phyloP scores from a whole-genome alignment of 2,329 filamentous ascomycete genomes.

The Ustulina deusta region DNA sequence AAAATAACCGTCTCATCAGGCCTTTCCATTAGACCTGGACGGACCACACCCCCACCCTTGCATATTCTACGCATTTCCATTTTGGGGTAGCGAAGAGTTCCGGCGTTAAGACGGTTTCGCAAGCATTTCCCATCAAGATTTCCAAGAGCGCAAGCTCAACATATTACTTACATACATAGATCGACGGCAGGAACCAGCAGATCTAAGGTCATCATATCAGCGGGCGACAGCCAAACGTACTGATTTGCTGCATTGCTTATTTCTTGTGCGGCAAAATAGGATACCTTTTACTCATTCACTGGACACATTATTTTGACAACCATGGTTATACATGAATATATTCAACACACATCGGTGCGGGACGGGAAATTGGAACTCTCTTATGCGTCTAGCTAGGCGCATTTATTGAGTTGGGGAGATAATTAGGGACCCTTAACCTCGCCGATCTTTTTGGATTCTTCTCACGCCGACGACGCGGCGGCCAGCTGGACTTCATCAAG shows the following conservation, averaged over 20 bases:
- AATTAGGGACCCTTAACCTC: slow-evolving; percentile 13
- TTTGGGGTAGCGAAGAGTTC: slow-evolving; percentile 3
- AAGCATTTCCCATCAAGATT: slow-evolving; percentile 35
- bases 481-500: slow-evolving; percentile 3
- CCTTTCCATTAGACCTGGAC: not conserved
- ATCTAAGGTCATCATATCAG: not conserved
- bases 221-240: not conserved
- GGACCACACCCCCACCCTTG: slow-evolving; percentile 2
- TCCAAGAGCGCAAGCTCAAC: slow-evolving; percentile 36
- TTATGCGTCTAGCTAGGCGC: slow-evolving; percentile 4
- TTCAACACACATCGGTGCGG: slow-evolving; percentile 15
- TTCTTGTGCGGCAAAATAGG: slow-evolving; percentile 6
- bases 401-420: slow-evolving; percentile 8
- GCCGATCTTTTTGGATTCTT: not conserved
- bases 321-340: not conserved
- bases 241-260: slow-evolving; percentile 1
- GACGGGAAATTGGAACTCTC: slow-evolving; percentile 11
- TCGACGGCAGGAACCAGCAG: slow-evolving; percentile 19
- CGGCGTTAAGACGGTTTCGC: slow-evolving; percentile 21
- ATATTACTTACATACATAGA: slow-evolving; percentile 27
- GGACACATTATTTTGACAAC: slow-evolving; percentile 7
- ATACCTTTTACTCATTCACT: slow-evolving; percentile 3
- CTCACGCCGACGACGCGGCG: not conserved
- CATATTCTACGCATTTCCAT: slow-evolving; percentile 17
- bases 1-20: not conserved